Evolutionary conservation across 1,139 yeast genomes (phyloP).

Genomic region (Protomyces lactucae-debilis): DNA sequence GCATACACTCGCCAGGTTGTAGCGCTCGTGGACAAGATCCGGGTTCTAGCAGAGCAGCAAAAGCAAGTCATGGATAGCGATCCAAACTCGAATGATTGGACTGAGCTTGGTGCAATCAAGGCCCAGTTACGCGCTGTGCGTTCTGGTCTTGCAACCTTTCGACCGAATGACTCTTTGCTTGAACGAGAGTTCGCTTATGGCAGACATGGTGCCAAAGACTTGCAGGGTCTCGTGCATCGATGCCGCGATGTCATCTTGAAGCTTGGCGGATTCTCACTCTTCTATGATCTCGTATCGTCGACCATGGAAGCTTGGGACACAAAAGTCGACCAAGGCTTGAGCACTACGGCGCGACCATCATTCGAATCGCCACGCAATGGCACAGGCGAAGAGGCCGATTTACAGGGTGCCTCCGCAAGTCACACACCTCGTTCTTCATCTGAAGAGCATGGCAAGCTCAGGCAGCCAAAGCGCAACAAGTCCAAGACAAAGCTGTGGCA

Average conservation of each 20-base stretch:
- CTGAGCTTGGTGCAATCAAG: conserved; percentile 11
- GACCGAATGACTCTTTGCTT: conserved; percentile 16
- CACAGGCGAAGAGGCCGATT: not conserved
- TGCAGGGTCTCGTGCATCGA: conserved; percentile 8
- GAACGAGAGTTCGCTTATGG: conserved; percentile 28
- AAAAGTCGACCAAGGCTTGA: not conserved
- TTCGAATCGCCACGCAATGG: not conserved
- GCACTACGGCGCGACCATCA: not conserved
- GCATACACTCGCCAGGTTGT: conserved; percentile 11
- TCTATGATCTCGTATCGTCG: conserved; percentile 18
- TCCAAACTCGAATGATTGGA: conserved; percentile 25
- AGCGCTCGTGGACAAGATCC: conserved; percentile 8
- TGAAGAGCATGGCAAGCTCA: not conserved
- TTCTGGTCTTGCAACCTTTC: conserved; percentile 19
- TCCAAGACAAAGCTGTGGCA: conserved; percentile 6
- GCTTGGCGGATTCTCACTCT: conserved; percentile 22
- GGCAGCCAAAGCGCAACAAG: not conserved
- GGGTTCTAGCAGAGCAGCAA: conserved; percentile 12
- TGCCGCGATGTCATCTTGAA: conserved; percentile 17
- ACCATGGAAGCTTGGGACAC: conserved; percentile 7
- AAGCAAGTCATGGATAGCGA: conserved; percentile 15
- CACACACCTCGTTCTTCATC: not conserved
- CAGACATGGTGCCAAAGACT: conserved; percentile 24
- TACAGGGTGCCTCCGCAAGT: not conserved
- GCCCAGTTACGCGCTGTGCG: conserved; percentile 10